Conservation (phyloP, 345 rosid species). For the Toxicodendron radicans region DNA sequence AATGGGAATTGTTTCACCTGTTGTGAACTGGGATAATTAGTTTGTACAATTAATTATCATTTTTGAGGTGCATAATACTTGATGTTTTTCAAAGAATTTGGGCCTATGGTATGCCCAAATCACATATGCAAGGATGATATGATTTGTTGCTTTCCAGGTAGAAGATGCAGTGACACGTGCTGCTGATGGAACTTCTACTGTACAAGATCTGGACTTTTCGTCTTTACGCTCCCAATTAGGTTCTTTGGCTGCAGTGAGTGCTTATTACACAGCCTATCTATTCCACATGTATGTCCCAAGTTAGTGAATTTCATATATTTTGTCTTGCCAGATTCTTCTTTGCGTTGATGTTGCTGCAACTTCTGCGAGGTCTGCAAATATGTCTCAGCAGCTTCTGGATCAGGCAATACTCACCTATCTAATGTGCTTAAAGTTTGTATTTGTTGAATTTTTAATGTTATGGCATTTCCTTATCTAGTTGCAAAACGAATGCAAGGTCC, state of each 20-base stretch:
- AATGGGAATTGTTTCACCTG: neutral
- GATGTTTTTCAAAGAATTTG: neutral
- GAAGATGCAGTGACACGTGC: slow-evolving; percentile 84
- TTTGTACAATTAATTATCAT: neutral
- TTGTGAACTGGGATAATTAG: slow-evolving; percentile 1
- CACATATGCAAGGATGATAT: slow-evolving; percentile 3
- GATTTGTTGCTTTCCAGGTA: slow-evolving; percentile 48
- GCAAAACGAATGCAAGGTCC: neutral
- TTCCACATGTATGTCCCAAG: slow-evolving; percentile 12
- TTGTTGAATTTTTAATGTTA: slow-evolving; percentile 5
- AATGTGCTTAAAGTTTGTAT: slow-evolving; percentile 18
- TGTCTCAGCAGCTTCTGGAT: slow-evolving; percentile 77
- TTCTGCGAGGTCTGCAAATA: slow-evolving; percentile 73
- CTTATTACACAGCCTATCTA: slow-evolving; percentile 22
- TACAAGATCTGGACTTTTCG: slow-evolving; percentile 74
- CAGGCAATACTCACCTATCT: slow-evolving; percentile 52
- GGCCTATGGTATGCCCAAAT: neutral
- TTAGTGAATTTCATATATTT: slow-evolving; percentile 17
- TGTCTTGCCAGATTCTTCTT: slow-evolving; percentile 72
- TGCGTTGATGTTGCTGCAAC: slow-evolving; percentile 92
- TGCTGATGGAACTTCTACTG: slow-evolving; percentile 65
- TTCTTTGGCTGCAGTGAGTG: slow-evolving; percentile 83
- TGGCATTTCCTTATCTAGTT: neutral
- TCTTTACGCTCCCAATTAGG: slow-evolving; percentile 75
- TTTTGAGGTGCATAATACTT: neutral